These are phyloP conservation scores for Fusarium caatingaense DNA, from an alignment of 2,329 filamentous ascomycete species.

Conservation along the genomic window DNA sequence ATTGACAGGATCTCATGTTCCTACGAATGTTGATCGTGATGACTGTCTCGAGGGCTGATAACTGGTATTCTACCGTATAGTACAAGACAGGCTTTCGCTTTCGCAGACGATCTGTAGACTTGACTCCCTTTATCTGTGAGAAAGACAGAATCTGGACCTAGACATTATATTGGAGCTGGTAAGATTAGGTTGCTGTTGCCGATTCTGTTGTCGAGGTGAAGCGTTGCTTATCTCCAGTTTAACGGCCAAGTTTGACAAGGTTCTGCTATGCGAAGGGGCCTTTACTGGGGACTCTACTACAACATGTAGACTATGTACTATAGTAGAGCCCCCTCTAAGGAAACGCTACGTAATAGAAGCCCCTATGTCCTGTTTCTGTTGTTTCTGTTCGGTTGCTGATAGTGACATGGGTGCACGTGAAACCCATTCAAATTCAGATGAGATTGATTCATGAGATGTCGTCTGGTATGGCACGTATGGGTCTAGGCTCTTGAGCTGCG, in stretches of 20 bases:
- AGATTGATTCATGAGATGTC: constrained; percentile 9
- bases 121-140: constrained; percentile 7
- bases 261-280: constrained; percentile 2
- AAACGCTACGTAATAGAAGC: neutral
- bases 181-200: constrained; percentile 34
- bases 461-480: constrained; percentile 23
- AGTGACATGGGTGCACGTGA: neutral
- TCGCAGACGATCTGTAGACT: constrained; percentile 2
- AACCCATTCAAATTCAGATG: neutral
- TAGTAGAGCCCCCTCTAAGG: neutral
- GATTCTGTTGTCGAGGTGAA: constrained; percentile 20
- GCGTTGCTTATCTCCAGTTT: constrained; percentile 18
- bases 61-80: neutral
- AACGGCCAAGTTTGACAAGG: constrained; percentile 8
- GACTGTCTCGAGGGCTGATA: constrained; percentile 16
- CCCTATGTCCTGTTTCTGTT: neutral
- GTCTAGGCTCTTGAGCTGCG: constrained; percentile 15
- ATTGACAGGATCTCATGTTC: neutral
- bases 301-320: neutral
- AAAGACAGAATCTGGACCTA: neutral
- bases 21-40: neutral
- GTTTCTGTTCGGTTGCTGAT: neutral
- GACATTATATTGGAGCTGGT: constrained; percentile 7
- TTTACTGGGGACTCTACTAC: constrained; percentile 5
- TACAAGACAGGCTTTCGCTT: neutral